phyloP scores from a whole-genome alignment of 768 basidiomycete species.

The Termitomyces sp. region DNA sequence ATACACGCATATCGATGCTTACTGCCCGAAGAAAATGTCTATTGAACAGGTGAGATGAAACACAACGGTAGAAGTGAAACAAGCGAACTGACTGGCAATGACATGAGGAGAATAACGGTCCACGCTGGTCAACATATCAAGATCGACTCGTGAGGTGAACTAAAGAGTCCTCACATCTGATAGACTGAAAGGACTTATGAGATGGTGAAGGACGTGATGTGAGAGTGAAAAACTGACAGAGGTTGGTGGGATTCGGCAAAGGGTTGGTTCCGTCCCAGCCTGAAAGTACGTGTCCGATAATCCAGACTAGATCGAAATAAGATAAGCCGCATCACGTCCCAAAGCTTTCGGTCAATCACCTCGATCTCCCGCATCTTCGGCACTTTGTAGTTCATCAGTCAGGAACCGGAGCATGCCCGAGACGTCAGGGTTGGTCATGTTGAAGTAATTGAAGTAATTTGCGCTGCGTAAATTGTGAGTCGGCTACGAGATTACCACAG shows the following conservation, averaged over 20 bases:
- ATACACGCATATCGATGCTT: slow-evolving; percentile 2
- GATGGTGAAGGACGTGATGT: not conserved
- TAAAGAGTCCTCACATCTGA: slow-evolving; percentile 27
- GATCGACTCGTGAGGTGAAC: not conserved
- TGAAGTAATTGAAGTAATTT: slow-evolving; percentile 77
- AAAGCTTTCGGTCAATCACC: slow-evolving; percentile 29
- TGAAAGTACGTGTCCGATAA: slow-evolving; percentile 49
- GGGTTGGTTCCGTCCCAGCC: slow-evolving; percentile 74
- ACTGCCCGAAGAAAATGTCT: slow-evolving; percentile 78
- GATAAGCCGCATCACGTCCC: slow-evolving; percentile 27
- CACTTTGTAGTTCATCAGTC: slow-evolving; percentile 72
- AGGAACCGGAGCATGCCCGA: slow-evolving; percentile 76
- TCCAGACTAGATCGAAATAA: slow-evolving; percentile 37
- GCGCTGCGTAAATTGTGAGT: slow-evolving; percentile 27
- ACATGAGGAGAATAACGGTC: slow-evolving; percentile 78
- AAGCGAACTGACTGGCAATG: slow-evolving; percentile 53
- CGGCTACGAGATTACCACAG: not conserved
- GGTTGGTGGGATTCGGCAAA: slow-evolving; percentile 57
- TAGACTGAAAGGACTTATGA: slow-evolving; percentile 20
- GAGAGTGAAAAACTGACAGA: slow-evolving; percentile 43
- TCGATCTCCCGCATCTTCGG: slow-evolving; percentile 70
- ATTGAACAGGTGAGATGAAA: slow-evolving; percentile 4
- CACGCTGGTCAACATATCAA: slow-evolving; percentile 36
- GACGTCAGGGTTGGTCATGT: slow-evolving; percentile 59
- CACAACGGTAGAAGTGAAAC: not conserved